Evolutionary conservation across 2,329 filamentous ascomycete genomes (phyloP).

Genomic region (Didymella sp.): DNA sequence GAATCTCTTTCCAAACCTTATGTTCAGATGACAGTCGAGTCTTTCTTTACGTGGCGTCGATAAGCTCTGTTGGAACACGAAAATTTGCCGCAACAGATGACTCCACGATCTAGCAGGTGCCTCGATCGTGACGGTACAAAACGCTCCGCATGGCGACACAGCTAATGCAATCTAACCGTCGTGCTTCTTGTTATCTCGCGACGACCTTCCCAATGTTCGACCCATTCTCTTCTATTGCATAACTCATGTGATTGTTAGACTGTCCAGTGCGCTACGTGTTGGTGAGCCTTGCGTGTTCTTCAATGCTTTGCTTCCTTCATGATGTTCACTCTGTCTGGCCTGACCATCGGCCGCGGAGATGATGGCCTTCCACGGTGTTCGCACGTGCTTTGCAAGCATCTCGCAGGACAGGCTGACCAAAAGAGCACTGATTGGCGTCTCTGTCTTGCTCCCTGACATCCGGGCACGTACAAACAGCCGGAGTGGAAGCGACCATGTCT

Average conservation of each 20-base stretch:
- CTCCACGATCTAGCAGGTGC: not conserved
- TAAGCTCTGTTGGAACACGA: not conserved
- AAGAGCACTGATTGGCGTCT: not conserved
- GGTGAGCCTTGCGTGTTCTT: not conserved
- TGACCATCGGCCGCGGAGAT: no score
- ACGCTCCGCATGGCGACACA: conserved; percentile 1
- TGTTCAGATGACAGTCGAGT: not conserved
- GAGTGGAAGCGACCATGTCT: not conserved
- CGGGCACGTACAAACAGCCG: not conserved
- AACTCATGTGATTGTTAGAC: no score
- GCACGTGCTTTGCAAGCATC: not conserved
- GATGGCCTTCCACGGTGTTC: not conserved
- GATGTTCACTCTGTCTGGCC: no score
- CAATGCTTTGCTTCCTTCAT: not conserved
- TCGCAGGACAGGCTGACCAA: not conserved
- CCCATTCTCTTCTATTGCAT: not conserved
- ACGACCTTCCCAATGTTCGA: not conserved
- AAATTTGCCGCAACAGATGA: not conserved
- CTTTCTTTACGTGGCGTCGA: not conserved
- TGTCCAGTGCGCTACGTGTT: no score
- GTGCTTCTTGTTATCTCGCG: not conserved
- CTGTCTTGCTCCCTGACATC: not conserved
- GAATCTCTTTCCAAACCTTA: not conserved
- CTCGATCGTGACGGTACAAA: not conserved
- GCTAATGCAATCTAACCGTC: not conserved